Conservation (phyloP, 176 grass and related monocot species). For the Poa annua region DNA sequence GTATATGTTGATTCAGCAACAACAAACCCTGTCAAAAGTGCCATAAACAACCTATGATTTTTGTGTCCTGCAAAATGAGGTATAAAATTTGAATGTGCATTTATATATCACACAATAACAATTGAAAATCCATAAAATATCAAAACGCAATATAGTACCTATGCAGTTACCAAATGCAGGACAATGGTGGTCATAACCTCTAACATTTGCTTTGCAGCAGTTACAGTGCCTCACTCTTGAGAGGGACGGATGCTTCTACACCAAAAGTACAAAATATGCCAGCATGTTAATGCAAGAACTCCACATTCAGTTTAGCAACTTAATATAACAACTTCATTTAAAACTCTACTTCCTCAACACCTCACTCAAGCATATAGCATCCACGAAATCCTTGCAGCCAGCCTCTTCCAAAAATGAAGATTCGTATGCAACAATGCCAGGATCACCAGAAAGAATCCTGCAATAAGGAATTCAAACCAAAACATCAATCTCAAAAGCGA, state of each 20-base stretch:
- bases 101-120: conserved; percentile 14
- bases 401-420: conserved; percentile 73
- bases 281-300: conserved; percentile 40
- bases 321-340: conserved; percentile 30
- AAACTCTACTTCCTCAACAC: conserved; percentile 49
- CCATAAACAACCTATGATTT: conserved; percentile 82
- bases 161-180: conserved; percentile 98
- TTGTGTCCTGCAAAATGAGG: conserved; percentile 74
- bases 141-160: conserved; percentile 49
- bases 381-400: conserved; percentile 68
- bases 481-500: conserved; percentile 18
- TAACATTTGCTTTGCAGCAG: conserved; percentile 75
- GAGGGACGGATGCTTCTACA: conserved; percentile 69
- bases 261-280: conserved; percentile 24
- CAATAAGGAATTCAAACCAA: conserved; percentile 40
- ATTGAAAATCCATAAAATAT: conserved; percentile 15
- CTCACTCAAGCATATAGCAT: conserved; percentile 62
- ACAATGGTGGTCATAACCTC: conserved; percentile 91
- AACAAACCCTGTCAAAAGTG: conserved; percentile 92
- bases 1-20: conserved; percentile 95
- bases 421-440: conserved; percentile 67
- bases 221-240: conserved; percentile 81
- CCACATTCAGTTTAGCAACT: conserved; percentile 28
- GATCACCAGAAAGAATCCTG: conserved; percentile 96
- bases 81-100: conserved; percentile 25